These are phyloP conservation scores for Pseudoneurospora amorphoporcata DNA, from an alignment of 495 filamentous ascomycete genomes.

Conservation along the genomic window DNA sequence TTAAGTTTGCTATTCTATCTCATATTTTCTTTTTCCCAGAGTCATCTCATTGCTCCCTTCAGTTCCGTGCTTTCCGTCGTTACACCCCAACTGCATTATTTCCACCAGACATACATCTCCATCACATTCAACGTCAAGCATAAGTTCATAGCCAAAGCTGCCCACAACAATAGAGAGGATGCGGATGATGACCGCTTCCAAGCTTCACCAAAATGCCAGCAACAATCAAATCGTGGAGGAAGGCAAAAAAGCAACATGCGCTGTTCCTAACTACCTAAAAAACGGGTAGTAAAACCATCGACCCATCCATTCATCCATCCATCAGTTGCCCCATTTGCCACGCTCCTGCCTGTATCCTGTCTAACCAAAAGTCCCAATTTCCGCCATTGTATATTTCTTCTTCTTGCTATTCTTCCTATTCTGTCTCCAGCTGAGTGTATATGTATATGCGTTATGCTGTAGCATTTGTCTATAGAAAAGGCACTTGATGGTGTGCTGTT, in stretches of 20 bases:
- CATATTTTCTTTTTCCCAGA: neutral
- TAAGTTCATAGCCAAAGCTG: neutral
- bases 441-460: neutral
- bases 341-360: neutral
- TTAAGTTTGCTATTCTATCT: neutral
- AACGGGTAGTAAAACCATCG: neutral
- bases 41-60: neutral
- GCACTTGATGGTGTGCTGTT: neutral
- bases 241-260: neutral
- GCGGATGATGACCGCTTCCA: neutral
- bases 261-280: neutral
- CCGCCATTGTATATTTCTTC: neutral
- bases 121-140: neutral
- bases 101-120: neutral
- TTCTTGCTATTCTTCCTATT: neutral
- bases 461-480: neutral
- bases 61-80: neutral
- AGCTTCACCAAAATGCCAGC: neutral
- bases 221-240: neutral
- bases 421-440: neutral
- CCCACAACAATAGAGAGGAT: neutral
- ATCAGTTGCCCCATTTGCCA: neutral
- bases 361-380: neutral
- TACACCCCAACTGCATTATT: neutral
- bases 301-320: neutral